Evolutionary conservation across 352 stramenopile species (phyloP).

Genomic region (Achlya hypogyna): DNA sequence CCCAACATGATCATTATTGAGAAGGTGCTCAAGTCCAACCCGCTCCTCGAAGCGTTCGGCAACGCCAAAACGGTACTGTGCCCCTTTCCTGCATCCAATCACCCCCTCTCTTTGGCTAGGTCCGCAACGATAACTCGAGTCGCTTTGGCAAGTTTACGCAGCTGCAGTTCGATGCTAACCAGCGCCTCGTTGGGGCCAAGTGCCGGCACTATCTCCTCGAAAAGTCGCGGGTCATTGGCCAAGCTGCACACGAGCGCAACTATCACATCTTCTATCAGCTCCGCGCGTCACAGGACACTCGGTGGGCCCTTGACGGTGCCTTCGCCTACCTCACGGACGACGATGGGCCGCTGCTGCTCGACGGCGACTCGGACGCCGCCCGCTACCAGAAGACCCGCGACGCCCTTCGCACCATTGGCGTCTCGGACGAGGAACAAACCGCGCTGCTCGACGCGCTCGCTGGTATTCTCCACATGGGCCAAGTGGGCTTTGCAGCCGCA

Average conservation of each 20-base stretch:
- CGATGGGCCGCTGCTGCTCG: constrained; percentile 35
- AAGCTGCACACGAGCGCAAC: constrained; percentile 90
- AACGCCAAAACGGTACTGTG: constrained; percentile 91
- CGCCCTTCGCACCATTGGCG: constrained; percentile 66
- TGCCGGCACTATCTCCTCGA: constrained; percentile 94
- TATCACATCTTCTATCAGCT: constrained; percentile 99
- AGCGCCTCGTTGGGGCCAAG: constrained; percentile 80
- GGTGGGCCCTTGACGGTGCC: constrained; percentile 43
- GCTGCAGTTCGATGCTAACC: constrained; percentile 86
- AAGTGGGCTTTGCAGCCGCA: constrained; percentile 74
- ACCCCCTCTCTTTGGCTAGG: too few species aligned
- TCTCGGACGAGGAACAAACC: constrained; percentile 55
- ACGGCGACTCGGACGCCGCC: constrained; percentile 59
- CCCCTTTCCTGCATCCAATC: too few species aligned
- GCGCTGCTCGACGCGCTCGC: constrained; percentile 63
- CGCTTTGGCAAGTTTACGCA: constrained; percentile 94
- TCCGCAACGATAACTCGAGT: constrained; percentile 92
- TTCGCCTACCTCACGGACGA: constrained; percentile 67
- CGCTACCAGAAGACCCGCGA: constrained; percentile 75
- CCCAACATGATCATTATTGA: constrained; percentile 65
- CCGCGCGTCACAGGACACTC: constrained; percentile 46
- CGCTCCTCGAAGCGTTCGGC: constrained; percentile 83
- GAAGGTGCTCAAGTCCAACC: constrained; percentile 87
- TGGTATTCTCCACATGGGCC: constrained; percentile 70
- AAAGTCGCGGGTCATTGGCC: constrained; percentile 91